Evolutionary conservation across 441 rosid genomes (phyloP).

Genomic region (Gossypium laxum): DNA sequence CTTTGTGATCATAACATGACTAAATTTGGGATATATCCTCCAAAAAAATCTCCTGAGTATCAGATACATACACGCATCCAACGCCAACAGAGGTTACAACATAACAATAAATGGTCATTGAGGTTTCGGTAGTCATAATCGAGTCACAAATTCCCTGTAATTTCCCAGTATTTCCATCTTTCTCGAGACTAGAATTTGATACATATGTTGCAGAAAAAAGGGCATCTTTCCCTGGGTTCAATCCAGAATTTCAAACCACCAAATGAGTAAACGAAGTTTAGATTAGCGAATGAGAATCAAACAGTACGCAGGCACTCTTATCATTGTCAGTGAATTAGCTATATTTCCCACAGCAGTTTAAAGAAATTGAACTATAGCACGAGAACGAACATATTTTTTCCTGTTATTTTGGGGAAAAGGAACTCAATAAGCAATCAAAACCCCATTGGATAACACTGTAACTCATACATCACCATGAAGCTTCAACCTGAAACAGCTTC

Average conservation of each 20-base stretch:
- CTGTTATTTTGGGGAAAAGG: slow-evolving; percentile 2
- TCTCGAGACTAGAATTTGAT: neutral
- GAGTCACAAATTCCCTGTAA: neutral
- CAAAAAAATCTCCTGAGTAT: neutral
- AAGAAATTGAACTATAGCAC: neutral
- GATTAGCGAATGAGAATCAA: neutral
- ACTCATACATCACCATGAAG: slow-evolving; percentile 20
- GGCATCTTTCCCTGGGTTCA: neutral
- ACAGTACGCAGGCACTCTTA: neutral
- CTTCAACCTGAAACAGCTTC: slow-evolving; percentile 19
- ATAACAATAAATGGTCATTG: neutral
- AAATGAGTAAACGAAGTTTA: neutral
- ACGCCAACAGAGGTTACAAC: neutral
- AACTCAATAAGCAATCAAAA: slow-evolving; percentile 21
- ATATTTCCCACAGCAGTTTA: neutral
- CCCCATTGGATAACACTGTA: slow-evolving; percentile 13
- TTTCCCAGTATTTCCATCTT: neutral
- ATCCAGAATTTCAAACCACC: slow-evolving; percentile 1
- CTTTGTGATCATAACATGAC: neutral
- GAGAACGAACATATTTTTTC: slow-evolving; percentile 38
- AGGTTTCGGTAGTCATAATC: neutral
- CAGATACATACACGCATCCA: neutral
- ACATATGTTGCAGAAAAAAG: neutral
- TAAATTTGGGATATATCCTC: neutral
- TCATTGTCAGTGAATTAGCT: neutral